These are phyloP conservation scores for Lachnellula hyalina DNA, from an alignment of 2,329 filamentous ascomycete genomes.

Conservation along the genomic window DNA sequence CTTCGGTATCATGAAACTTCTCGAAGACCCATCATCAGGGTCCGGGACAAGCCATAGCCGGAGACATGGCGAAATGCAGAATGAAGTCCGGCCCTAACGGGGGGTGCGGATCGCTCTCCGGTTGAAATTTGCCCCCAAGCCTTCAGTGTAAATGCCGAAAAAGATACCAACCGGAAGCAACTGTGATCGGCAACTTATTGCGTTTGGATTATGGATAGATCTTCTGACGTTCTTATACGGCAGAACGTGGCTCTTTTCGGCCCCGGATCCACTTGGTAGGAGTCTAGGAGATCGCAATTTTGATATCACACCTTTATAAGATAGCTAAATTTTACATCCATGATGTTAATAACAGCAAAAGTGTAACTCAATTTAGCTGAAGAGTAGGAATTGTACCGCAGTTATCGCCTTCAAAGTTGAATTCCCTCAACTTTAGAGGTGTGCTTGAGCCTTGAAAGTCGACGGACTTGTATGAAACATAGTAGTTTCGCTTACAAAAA, in stretches of 20 bases:
- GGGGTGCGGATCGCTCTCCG: constrained; percentile 4
- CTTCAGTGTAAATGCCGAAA: constrained; percentile 1
- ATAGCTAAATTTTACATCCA: neutral
- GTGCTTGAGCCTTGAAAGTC: no score
- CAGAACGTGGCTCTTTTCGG: neutral
- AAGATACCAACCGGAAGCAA: neutral
- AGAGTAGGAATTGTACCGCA: no score
- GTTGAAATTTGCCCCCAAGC: neutral
- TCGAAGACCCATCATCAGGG: constrained; percentile 27
- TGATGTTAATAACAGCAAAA: neutral
- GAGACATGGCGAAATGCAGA: constrained; percentile 6
- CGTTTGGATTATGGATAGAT: neutral
- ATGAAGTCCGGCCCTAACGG: constrained; percentile 4
- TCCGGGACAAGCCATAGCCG: constrained; percentile 14
- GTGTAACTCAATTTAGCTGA: neutral
- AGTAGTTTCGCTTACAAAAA: neutral
- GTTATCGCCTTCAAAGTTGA: no score
- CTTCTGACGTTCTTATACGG: neutral
- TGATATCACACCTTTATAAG: neutral
- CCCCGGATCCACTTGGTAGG: neutral
- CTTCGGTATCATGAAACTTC: constrained; percentile 27
- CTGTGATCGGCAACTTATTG: neutral
- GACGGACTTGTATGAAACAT: neutral
- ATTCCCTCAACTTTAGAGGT: no score
- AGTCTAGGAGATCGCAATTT: neutral